These are phyloP conservation scores for Amauroascus verrucosus DNA, from an alignment of 2,329 filamentous ascomycete genomes.

Conservation along the genomic window DNA sequence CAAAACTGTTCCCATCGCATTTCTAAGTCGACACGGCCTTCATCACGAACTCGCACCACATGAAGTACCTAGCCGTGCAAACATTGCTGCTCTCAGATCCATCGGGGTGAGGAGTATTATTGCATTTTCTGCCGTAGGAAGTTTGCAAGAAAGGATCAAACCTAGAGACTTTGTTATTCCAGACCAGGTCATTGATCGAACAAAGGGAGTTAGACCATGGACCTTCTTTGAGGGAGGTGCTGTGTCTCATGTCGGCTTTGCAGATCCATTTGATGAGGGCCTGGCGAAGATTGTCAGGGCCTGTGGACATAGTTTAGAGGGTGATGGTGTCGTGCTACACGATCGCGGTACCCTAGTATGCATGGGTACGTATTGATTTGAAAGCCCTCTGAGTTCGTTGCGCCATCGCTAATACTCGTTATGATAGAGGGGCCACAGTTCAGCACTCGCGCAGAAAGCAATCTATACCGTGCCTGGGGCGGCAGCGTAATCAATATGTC, in stretches of 20 bases:
- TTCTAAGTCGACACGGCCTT: constrained; percentile 82
- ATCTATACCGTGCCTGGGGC: constrained; percentile 91
- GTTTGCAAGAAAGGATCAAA: constrained; percentile 81
- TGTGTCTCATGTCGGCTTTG: constrained; percentile 90
- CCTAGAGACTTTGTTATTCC: constrained; percentile 95
- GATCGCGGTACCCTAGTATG: constrained; percentile 76
- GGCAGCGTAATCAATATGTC: constrained; percentile 98
- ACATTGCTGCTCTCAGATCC: constrained; percentile 90
- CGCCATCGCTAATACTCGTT: background rate
- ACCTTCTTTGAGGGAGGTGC: constrained; percentile 80
- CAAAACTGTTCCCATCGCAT: constrained; percentile 60
- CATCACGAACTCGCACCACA: constrained; percentile 87
- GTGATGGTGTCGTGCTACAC: constrained; percentile 76
- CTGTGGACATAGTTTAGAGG: constrained; percentile 67
- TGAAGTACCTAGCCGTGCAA: constrained; percentile 88
- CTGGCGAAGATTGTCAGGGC: constrained; percentile 66
- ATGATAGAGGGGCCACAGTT: constrained; percentile 85
- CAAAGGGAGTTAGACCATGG: constrained; percentile 86
- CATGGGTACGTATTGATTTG: constrained; percentile 55
- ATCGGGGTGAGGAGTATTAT: constrained; percentile 85
- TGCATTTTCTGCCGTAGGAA: constrained; percentile 90
- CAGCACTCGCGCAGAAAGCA: constrained; percentile 86
- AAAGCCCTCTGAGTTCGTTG: background rate
- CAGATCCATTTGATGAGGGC: constrained; percentile 79
- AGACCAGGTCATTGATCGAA: constrained; percentile 94